Evolutionary conservation across 208 protist species (phyloP).

Genomic region (Acanthamoeba healyi): DNA sequence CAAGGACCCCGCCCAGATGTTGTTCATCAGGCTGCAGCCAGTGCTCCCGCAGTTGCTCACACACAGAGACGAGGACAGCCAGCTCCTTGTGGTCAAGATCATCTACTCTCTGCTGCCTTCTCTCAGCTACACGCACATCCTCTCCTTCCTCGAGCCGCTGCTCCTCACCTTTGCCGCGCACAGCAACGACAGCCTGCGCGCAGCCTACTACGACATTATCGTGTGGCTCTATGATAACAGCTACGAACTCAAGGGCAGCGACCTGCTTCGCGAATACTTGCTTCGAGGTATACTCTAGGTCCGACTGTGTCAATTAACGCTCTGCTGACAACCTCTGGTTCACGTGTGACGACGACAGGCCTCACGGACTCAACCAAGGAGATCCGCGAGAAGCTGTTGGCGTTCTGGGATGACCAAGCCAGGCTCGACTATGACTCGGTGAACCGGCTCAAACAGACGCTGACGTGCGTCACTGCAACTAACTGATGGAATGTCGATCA

Average conservation of each 20-base stretch:
- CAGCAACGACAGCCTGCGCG: constrained; percentile 67
- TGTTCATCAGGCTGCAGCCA: constrained; percentile 74
- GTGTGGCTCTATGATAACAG: constrained; percentile 85
- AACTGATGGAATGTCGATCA: background rate
- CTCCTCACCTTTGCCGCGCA: constrained; percentile 72
- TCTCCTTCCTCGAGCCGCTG: constrained; percentile 75
- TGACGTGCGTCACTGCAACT: constrained; percentile 15
- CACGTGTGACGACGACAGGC: background rate
- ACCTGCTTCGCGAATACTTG: constrained; percentile 63
- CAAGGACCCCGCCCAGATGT: background rate
- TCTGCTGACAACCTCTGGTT: too few species aligned
- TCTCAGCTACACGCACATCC: constrained; percentile 70
- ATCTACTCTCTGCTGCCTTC: constrained; percentile 39
- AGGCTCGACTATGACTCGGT: constrained; percentile 48
- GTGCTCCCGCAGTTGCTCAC: constrained; percentile 68
- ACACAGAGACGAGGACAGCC: constrained; percentile 77
- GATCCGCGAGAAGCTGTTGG: constrained; percentile 72
- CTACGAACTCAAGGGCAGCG: constrained; percentile 21
- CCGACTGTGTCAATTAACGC: too few species aligned
- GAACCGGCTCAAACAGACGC: constrained; percentile 55
- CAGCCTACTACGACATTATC: constrained; percentile 84
- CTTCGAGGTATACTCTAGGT: background rate
- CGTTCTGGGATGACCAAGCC: constrained; percentile 64
- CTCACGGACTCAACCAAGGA: constrained; percentile 53
- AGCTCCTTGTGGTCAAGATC: constrained; percentile 76